phyloP scores from a whole-genome alignment of 2,329 filamentous ascomycete genomes.

The Xylariaceae sp. region DNA sequence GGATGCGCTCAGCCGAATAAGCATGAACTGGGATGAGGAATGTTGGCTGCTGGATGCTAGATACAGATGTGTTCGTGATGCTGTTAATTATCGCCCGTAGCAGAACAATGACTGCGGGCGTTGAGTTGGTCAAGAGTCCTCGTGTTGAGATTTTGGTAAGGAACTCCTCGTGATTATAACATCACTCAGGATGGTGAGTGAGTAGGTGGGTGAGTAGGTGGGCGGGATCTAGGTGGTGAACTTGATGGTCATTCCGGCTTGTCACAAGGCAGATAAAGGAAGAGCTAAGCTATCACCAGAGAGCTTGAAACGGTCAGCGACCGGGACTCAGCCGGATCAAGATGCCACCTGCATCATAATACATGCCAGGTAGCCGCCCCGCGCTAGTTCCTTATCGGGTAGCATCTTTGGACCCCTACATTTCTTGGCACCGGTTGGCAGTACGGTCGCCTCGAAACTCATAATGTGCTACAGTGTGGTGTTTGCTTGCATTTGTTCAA shows the following conservation, averaged over 20 bases:
- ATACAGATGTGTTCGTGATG: constrained; percentile 1
- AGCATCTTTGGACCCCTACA: not conserved
- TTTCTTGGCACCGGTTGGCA: not conserved
- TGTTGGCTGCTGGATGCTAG: not conserved
- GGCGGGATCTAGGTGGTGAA: too few species aligned
- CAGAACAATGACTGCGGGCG: not conserved
- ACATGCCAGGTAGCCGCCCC: constrained; percentile 7
- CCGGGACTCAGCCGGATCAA: constrained; percentile 3
- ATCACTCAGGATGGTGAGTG: not conserved
- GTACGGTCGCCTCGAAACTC: too few species aligned
- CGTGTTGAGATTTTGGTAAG: not conserved
- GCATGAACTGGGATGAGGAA: constrained; percentile 10
- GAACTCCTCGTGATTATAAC: not conserved
- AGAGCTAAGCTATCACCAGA: constrained; percentile 18
- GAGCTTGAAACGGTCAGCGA: not conserved
- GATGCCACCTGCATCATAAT: constrained; percentile 1
- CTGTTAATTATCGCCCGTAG: not conserved
- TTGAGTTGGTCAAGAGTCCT: not conserved
- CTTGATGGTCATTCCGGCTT: constrained; percentile 15
- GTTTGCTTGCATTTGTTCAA: too few species aligned
- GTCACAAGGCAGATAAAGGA: constrained; percentile 23
- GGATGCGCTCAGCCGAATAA: not conserved
- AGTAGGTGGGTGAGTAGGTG: not conserved
- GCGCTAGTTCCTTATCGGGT: not conserved
- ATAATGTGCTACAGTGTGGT: too few species aligned